Conservation (phyloP, 805 yeast species). For the Clavispora fructus region DNA sequence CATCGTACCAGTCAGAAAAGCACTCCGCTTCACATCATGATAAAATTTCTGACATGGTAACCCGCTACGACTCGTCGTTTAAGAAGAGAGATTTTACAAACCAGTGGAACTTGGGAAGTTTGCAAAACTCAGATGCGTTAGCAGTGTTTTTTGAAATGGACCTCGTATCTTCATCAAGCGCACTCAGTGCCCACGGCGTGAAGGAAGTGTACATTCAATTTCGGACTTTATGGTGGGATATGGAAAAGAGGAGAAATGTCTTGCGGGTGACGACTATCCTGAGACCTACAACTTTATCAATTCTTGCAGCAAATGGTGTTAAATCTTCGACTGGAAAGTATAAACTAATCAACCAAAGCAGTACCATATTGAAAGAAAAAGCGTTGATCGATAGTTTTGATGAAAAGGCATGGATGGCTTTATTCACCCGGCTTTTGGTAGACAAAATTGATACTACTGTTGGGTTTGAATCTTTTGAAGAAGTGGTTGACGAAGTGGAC, state of each 20-base stretch:
- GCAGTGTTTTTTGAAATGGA: conserved; percentile 32
- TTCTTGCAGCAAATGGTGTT: conserved; percentile 12
- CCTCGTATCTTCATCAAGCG: conserved; percentile 19
- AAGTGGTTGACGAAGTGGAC: conserved; percentile 22
- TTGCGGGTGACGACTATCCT: conserved; percentile 27
- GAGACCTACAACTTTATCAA: conserved; percentile 24
- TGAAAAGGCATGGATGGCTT: conserved; percentile 23
- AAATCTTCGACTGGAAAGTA: conserved; percentile 12
- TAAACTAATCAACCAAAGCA: conserved; percentile 14
- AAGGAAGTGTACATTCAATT: conserved; percentile 30
- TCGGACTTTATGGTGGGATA: conserved; percentile 25
- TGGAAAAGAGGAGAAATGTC: conserved; percentile 14
- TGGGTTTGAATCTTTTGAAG: conserved; percentile 30
- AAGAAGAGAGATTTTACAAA: conserved; percentile 34
- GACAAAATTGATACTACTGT: conserved; percentile 29
- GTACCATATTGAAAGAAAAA: conserved; percentile 21
- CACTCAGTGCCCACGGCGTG: conserved; percentile 11
- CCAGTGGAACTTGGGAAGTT: conserved; percentile 27
- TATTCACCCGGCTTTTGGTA: conserved; percentile 28
- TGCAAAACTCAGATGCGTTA: conserved; percentile 19
- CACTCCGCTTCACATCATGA: conserved; percentile 18
- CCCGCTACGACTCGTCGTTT: conserved; percentile 27
- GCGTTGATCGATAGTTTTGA: conserved; percentile 27
- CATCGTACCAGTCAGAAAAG: conserved; percentile 24
- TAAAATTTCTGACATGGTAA: conserved; percentile 29